A percentile compares a stretch with the other conserved stretches of the same genome.
Evolutionary conservation across 2,329 filamentous ascomycete species (phyloP).

Genomic region (Rhynchosporium agropyri): DNA sequence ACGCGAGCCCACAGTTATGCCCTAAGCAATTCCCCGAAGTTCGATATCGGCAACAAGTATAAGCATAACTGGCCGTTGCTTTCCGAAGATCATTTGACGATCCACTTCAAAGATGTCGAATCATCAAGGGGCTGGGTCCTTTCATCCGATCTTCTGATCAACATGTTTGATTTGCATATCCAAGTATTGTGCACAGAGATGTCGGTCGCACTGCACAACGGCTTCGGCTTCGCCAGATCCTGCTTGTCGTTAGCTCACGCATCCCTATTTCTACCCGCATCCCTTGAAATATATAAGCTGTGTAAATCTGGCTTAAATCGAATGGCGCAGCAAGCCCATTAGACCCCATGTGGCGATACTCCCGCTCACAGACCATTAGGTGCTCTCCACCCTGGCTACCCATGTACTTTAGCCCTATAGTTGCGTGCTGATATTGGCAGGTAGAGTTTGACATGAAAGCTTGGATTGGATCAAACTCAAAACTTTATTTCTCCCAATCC

Average conservation of each 20-base stretch:
- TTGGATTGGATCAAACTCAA: conserved; percentile 18
- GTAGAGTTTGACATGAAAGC: conserved; percentile 14
- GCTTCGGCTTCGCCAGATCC: conserved; percentile 5
- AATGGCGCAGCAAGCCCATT: conserved; percentile 8
- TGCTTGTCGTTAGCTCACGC: background rate
- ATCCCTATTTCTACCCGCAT: background rate
- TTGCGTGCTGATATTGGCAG: background rate
- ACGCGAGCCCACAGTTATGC: background rate
- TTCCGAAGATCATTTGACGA: conserved; percentile 12
- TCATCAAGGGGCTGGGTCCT: background rate
- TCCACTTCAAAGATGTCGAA: background rate
- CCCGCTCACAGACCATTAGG: background rate
- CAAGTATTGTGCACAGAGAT: conserved; percentile 7
- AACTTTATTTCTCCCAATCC: conserved; percentile 9
- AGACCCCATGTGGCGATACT: conserved; percentile 5
- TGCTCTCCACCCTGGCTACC: background rate
- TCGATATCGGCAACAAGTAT: conserved; percentile 7
- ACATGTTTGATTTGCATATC: background rate
- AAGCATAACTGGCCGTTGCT: conserved; percentile 5
- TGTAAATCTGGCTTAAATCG: background rate
- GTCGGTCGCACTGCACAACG: background rate
- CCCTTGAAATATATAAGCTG: background rate
- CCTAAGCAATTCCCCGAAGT: conserved; percentile 11
- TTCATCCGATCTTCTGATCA: conserved; percentile 8
- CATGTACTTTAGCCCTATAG: conserved; percentile 14